A percentile compares a stretch with the other conserved stretches of the same genome.
Evolutionary conservation across 2,329 filamentous ascomycete genomes (phyloP).

Genomic region (Fonsecaea pedrosoi): DNA sequence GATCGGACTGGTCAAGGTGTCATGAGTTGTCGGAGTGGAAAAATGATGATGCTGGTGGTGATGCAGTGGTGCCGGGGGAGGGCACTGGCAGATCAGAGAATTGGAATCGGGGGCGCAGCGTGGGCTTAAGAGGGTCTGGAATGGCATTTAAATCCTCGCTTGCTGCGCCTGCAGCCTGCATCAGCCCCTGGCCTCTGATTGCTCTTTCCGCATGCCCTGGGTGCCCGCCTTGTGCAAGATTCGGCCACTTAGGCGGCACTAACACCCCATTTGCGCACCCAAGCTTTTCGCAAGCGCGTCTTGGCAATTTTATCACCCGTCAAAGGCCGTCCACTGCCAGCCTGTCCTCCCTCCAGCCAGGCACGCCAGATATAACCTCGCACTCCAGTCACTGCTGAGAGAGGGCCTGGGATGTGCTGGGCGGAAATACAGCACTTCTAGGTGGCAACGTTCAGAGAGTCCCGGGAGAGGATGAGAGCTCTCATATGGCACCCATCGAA

Average conservation of each 20-base stretch:
- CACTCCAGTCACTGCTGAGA: neutral
- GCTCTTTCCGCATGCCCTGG: slow-evolving; percentile 22
- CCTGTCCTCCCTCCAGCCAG: neutral
- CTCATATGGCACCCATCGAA: neutral
- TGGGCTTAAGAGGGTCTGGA: slow-evolving; percentile 36
- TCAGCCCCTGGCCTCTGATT: slow-evolving; percentile 34
- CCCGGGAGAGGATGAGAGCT: neutral
- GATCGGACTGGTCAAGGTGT: neutral
- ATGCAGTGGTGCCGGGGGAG: slow-evolving; percentile 6
- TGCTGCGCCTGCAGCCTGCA: slow-evolving; percentile 30
- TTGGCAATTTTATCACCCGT: slow-evolving; percentile 14
- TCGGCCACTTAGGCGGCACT: slow-evolving; percentile 20
- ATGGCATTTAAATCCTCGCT: slow-evolving; percentile 38
- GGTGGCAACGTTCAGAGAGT: neutral
- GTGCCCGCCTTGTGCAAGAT: slow-evolving; percentile 11
- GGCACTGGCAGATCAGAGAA: slow-evolving; percentile 21
- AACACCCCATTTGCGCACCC: slow-evolving; percentile 14
- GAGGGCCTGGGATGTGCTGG: neutral
- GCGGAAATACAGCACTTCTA: neutral
- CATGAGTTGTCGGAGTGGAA: slow-evolving; percentile 1
- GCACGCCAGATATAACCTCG: neutral
- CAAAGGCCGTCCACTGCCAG: neutral
- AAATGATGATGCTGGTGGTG: neutral
- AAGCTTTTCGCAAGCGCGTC: slow-evolving; percentile 27
- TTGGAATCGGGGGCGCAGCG: slow-evolving; percentile 35